Evolutionary conservation across 2,329 filamentous ascomycete genomes (phyloP).

Genomic region (Trichoderma sp.): DNA sequence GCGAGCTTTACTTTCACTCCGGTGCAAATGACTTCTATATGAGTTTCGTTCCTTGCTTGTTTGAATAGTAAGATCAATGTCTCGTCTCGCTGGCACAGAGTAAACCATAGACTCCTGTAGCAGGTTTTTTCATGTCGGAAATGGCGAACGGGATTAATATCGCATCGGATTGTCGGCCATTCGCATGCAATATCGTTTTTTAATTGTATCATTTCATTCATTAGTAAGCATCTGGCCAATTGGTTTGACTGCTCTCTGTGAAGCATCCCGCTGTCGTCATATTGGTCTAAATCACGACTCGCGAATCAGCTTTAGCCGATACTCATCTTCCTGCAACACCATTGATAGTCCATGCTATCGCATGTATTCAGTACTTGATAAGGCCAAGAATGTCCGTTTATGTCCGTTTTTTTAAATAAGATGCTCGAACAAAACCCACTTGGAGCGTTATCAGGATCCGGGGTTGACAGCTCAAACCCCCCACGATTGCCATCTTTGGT

Average conservation of each 20-base stretch:
- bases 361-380: background rate
- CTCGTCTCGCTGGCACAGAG: background rate
- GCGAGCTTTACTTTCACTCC: background rate
- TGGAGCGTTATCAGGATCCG: background rate
- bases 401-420: background rate
- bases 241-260: background rate
- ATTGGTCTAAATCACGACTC: conserved; percentile 15
- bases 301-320: conserved; percentile 1
- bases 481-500: background rate
- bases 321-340: background rate
- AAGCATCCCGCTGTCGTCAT: conserved; percentile 15
- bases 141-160: background rate
- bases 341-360: background rate
- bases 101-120: background rate
- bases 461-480: background rate
- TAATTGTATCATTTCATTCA: background rate
- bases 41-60: background rate
- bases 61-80: background rate
- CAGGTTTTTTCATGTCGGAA: background rate
- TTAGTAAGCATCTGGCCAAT: background rate
- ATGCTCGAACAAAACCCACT: background rate
- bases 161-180: background rate
- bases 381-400: background rate
- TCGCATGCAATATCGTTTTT: background rate
- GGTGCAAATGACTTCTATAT: background rate